Percentiles rank a stretch among this genome's conserved stretches.
Conservation (phyloP, 305 asterid species). For the Nicotiana rustica region DNA sequence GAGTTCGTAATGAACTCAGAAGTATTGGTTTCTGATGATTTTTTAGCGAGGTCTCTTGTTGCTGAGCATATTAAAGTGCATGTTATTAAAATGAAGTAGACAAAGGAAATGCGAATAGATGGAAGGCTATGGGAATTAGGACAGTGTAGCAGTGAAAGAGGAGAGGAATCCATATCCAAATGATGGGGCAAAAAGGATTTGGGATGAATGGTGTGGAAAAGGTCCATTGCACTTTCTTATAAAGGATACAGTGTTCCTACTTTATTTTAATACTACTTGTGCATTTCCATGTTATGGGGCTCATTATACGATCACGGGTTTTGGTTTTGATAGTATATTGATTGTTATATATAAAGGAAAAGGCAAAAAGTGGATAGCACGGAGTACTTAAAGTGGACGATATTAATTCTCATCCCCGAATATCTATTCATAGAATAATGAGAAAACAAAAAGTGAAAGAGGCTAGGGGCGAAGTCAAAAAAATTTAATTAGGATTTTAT, state of each 20-base stretch:
- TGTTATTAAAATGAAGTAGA: conserved; percentile 20
- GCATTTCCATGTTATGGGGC: background rate
- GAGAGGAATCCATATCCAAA: background rate
- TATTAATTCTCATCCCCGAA: background rate
- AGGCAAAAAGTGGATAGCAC: background rate
- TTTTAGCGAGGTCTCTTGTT: background rate
- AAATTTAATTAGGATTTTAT: no score
- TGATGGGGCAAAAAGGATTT: background rate
- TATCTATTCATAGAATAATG: background rate
- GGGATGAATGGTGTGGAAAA: background rate
- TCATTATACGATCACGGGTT: conserved; percentile 12
- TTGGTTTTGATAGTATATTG: background rate
- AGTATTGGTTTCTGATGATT: background rate
- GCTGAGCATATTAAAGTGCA: background rate
- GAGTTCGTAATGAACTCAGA: conserved; percentile 37
- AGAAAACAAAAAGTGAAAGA: no score
- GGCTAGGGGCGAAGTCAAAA: no score
- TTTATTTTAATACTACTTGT: background rate
- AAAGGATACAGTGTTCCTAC: background rate
- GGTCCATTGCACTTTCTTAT: conserved; percentile 15
- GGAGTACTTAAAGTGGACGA: background rate
- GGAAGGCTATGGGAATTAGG: background rate
- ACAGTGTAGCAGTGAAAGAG: background rate
- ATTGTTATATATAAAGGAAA: background rate
- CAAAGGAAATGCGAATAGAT: background rate